Base-by-base conservation (phyloP, 306 rosid species). In the Cicer chorassanicum region DNA sequence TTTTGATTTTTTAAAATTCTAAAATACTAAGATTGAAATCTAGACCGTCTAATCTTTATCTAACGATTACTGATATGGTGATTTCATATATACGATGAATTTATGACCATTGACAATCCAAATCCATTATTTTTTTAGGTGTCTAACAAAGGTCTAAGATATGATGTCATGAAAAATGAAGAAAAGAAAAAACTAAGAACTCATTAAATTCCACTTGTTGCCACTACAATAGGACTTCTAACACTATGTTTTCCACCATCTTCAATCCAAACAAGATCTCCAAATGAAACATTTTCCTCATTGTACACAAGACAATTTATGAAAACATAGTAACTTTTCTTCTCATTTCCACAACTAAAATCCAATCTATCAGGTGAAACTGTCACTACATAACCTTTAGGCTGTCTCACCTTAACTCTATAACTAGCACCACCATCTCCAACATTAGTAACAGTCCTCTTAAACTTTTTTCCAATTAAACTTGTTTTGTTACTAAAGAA, bases 391-490 rank as follows among this genome's bases (percentile, higher is more conserved):
- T 73, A 78, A 5, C 84, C 87, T 55, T 40, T n/a, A 0, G 87
- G 86, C 39, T 78, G 10, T 21, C n/a, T 66, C 72, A 88, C 85
- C 7, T 42, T 48, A 46, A 29, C 86, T 43, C 49, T 79, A 62
- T 88, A 88, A 21, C 65, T 56, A n/a, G 88, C 84, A 2, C 61
- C 42, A 15, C 74, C 86, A 9, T 73, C 78, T 48, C 88, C 90
- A 55, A 86, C 90, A 57, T 81, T 72, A 0, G 88, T 89, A 18
- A 81, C 87, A 0, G 71, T 74, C 68, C 90, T 84, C 21, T 53
- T 64, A 76, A 88, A 84, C 1, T 60, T 75, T 0, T 63, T 60
- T 1, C 65, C 68, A 6, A 16, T 19, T 12, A 48, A 53, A 9
- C 38, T 45, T 41, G 70, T 72, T 46, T 68, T 12, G 29, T 51